Evolutionary conservation across 371 early-diverging fungal genomes (phyloP).

Genomic region (Blakeslea trispora): DNA sequence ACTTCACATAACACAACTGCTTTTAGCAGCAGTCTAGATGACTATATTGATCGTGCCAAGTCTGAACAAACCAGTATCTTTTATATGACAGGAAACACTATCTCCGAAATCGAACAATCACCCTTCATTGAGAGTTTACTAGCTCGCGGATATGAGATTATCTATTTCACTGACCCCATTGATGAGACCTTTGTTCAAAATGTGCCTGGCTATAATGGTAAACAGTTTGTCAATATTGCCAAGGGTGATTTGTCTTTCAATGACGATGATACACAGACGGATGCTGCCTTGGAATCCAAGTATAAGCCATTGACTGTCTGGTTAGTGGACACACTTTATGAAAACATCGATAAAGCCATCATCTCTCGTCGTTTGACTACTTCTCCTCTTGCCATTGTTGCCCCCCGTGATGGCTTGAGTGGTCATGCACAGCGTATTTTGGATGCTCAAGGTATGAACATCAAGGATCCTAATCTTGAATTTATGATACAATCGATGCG

Average conservation of each 20-base stretch:
- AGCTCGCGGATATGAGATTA: conserved; percentile 88
- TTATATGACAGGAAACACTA: conserved; percentile 75
- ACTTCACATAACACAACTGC: conserved; percentile 62
- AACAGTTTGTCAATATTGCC: conserved; percentile 80
- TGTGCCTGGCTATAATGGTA: conserved; percentile 76
- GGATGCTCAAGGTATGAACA: conserved; percentile 61
- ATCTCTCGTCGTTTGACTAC: conserved; percentile 76
- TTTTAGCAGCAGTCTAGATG: conserved; percentile 71
- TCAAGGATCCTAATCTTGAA: conserved; percentile 55
- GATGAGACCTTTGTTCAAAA: conserved; percentile 87
- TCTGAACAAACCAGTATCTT: conserved; percentile 89
- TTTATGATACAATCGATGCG: conserved; percentile 59
- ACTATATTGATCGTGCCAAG: conserved; percentile 88
- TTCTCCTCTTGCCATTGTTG: conserved; percentile 76
- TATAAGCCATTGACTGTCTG: conserved; percentile 70
- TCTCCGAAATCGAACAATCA: conserved; percentile 74
- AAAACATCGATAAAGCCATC: conserved; percentile 75
- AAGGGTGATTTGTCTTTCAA: conserved; percentile 83
- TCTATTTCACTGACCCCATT: conserved; percentile 89
- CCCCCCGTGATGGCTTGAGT: conserved; percentile 74
- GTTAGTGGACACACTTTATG: conserved; percentile 63
- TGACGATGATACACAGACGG: conserved; percentile 55
- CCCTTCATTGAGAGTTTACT: conserved; percentile 88
- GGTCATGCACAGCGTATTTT: conserved; percentile 87
- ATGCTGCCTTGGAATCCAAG: conserved; percentile 52